Evolutionary conservation across 2,329 filamentous ascomycete genomes (phyloP).

Genomic region (Neonectria coccinea): DNA sequence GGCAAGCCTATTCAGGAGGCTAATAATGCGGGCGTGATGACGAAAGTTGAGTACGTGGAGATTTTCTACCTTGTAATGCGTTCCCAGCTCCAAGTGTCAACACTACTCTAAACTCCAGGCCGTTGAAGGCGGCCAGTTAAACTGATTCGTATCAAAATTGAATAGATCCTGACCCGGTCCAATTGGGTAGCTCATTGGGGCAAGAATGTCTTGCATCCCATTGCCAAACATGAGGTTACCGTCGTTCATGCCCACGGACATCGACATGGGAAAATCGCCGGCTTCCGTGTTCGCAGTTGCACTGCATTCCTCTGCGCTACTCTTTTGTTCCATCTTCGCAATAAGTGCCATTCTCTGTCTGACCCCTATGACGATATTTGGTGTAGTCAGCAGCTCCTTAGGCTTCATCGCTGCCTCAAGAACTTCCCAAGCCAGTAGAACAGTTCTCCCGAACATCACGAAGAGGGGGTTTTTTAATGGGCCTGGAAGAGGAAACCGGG

Average conservation of each 20-base stretch:
- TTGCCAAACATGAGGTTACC: neutral
- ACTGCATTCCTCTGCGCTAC: neutral
- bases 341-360: neutral
- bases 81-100: neutral
- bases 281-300: neutral
- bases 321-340: neutral
- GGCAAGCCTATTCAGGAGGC: neutral
- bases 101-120: neutral
- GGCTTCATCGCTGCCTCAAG: neutral
- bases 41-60: neutral
- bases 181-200: too few species aligned
- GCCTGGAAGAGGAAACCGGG: constrained; percentile 14
- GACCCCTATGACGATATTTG: constrained; percentile 4
- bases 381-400: neutral
- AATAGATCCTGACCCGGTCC: neutral
- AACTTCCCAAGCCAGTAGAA: constrained; percentile 19
- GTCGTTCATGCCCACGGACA: constrained; percentile 1
- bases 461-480: neutral
- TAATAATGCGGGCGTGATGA: neutral
- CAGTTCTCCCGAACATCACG: constrained; percentile 3
- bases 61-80: neutral
- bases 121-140: neutral
- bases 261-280: neutral
- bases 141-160: neutral
- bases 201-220: neutral